Percentiles rank a stretch among this genome's conserved stretches.
Evolutionary conservation across 257 asterid species (phyloP).

Genomic region (Mentha longifolia): DNA sequence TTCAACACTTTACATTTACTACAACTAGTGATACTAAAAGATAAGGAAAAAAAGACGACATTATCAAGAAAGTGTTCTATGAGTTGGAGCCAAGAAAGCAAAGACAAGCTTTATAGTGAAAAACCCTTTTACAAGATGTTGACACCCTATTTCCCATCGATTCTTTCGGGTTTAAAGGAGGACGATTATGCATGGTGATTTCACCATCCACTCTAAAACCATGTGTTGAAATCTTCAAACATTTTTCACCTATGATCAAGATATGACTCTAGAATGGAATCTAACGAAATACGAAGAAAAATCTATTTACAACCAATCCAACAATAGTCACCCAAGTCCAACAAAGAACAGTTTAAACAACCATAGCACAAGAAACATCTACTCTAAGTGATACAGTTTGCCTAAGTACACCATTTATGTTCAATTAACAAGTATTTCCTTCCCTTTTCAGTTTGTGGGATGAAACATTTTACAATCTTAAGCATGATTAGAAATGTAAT

Average conservation of each 20-base stretch:
- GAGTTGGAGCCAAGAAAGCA: conserved; percentile 28
- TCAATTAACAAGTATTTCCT: neutral
- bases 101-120: conserved; percentile 17
- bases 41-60: neutral
- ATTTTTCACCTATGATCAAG: neutral
- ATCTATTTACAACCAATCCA: conserved; percentile 50
- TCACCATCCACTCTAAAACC: conserved; percentile 15
- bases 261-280: neutral
- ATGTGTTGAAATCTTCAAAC: neutral
- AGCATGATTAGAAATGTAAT: conserved; percentile 58
- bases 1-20: neutral
- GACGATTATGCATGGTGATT: neutral
- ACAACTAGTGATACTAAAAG: neutral
- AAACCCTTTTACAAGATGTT: conserved; percentile 19
- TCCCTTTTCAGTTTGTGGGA: neutral
- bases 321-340: conserved; percentile 31
- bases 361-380: conserved; percentile 34
- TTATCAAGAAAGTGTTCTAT: conserved; percentile 1
- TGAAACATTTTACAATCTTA: conserved; percentile 17
- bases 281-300: conserved; percentile 30
- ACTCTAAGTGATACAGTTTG: conserved; percentile 29
- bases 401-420: conserved; percentile 31
- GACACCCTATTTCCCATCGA: neutral
- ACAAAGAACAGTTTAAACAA: conserved; percentile 29
- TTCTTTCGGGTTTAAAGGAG: neutral